phyloP scores from a whole-genome alignment of 768 basidiomycete species.

The Guyanaporus albipodus region DNA sequence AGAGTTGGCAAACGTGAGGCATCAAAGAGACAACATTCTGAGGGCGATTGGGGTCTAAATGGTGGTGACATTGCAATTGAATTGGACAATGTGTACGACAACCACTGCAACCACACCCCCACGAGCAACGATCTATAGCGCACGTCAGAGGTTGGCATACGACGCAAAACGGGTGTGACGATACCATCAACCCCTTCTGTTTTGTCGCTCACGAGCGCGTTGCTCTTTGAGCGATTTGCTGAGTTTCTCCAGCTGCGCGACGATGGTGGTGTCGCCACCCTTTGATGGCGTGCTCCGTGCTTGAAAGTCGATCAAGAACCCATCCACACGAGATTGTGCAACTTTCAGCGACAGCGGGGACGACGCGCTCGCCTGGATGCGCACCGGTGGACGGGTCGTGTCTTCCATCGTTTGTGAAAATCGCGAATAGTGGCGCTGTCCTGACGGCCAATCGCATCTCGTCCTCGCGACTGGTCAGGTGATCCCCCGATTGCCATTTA shows the following conservation, averaged over 20 bases:
- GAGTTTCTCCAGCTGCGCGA: slow-evolving; percentile 57
- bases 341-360: slow-evolving; percentile 38
- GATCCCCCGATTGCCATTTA: slow-evolving; percentile 1
- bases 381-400: slow-evolving; percentile 44
- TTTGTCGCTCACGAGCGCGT: slow-evolving; percentile 25
- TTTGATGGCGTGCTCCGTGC: slow-evolving; percentile 43
- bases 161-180: neutral
- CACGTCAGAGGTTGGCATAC: slow-evolving; percentile 1
- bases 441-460: neutral
- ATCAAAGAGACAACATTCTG: no score
- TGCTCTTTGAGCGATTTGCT: slow-evolving; percentile 50
- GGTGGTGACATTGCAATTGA: no score
- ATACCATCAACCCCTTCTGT: slow-evolving; percentile 8
- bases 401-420: slow-evolving; percentile 40
- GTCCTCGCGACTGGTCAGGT: slow-evolving; percentile 2
- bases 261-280: slow-evolving; percentile 52
- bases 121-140: slow-evolving; percentile 1
- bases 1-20: no score
- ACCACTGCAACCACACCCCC: no score
- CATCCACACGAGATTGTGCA: slow-evolving; percentile 39
- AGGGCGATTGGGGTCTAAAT: no score
- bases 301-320: slow-evolving; percentile 49
- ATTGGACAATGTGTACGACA: no score
- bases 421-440: no score
- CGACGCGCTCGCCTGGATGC: slow-evolving; percentile 38